These are phyloP conservation scores for Cordyceps tenuipes DNA, from an alignment of 2,329 filamentous ascomycete species.

Conservation along the genomic window DNA sequence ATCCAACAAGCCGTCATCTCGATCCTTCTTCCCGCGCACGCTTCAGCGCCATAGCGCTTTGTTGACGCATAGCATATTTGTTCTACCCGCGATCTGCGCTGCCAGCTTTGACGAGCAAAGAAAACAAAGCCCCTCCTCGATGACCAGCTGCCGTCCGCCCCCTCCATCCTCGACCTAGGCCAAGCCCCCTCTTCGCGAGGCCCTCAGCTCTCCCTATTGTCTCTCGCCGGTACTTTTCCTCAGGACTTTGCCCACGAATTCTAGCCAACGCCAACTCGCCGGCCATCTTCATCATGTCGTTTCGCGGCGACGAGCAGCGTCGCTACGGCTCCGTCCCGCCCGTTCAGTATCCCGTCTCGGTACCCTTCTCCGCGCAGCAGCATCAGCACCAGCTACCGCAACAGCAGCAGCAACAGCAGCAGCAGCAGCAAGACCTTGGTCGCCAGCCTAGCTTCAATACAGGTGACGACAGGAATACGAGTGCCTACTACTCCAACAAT, in stretches of 20 bases:
- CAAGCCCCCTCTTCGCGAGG: neutral
- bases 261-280: neutral
- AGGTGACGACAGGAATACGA: constrained; percentile 52
- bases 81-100: neutral
- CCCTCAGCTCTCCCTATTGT: neutral
- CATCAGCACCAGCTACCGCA: constrained; percentile 19
- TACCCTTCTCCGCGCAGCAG: constrained; percentile 20
- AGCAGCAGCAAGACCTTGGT: constrained; percentile 24
- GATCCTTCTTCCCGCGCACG: neutral
- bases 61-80: neutral
- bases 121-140: neutral
- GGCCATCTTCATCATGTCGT: constrained; percentile 43
- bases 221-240: neutral
- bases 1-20: neutral
- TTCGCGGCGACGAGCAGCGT: constrained; percentile 53
- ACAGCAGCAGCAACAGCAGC: constrained; percentile 17
- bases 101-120: neutral
- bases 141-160: neutral
- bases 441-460: constrained; percentile 66
- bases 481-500: constrained; percentile 38
- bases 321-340: constrained; percentile 60
- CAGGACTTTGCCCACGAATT: neutral
- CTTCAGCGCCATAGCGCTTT: neutral
- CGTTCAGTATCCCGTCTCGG: constrained; percentile 51
- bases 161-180: neutral